Evolutionary conservation across 2,329 filamentous ascomycete species (phyloP).

Genomic region (Tolypocladium capitatum): DNA sequence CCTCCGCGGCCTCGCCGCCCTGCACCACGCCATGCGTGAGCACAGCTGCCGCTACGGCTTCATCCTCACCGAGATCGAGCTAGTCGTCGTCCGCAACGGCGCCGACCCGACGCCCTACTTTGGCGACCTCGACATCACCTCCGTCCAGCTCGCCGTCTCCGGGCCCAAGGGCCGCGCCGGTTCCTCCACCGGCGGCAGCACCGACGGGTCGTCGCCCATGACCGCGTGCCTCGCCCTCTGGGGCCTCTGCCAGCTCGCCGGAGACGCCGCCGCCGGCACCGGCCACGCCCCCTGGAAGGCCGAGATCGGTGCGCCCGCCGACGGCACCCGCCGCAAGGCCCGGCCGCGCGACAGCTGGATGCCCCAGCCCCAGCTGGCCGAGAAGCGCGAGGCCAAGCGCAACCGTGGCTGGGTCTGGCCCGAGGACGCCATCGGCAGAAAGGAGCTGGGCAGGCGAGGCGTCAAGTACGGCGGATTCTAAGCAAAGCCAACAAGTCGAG

Average conservation of each 20-base stretch:
- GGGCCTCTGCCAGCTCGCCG: constrained; percentile 62
- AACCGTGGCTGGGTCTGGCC: constrained; percentile 63
- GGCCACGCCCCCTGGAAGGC: constrained; percentile 51
- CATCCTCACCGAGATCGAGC: constrained; percentile 91
- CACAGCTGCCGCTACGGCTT: constrained; percentile 89
- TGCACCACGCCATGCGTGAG: constrained; percentile 88
- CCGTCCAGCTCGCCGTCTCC: constrained; percentile 40
- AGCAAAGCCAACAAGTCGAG: too few species aligned
- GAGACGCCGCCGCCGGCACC: constrained; percentile 32
- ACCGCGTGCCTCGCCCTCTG: constrained; percentile 65
- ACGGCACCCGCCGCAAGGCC: constrained; percentile 57
- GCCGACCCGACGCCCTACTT: constrained; percentile 62
- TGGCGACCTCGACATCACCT: constrained; percentile 69
- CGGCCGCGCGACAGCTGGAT: constrained; percentile 63
- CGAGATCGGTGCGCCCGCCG: constrained; percentile 63
- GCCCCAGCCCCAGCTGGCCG: constrained; percentile 55
- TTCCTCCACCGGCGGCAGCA: constrained; percentile 11
- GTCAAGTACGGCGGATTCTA: constrained; percentile 37
- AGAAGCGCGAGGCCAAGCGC: constrained; percentile 66
- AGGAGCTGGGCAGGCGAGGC: constrained; percentile 56
- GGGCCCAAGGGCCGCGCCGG: constrained; percentile 12
- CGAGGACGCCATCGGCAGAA: constrained; percentile 57
- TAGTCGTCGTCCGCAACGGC: constrained; percentile 78
- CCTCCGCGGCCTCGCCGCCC: constrained; percentile 69
- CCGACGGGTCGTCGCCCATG: constrained; percentile 31